A percentile compares a stretch with the other conserved stretches of the same genome.
These are phyloP conservation scores for Pneumocystis wakefieldiae DNA, from an alignment of 1,139 yeast species.

Conservation along the genomic window DNA sequence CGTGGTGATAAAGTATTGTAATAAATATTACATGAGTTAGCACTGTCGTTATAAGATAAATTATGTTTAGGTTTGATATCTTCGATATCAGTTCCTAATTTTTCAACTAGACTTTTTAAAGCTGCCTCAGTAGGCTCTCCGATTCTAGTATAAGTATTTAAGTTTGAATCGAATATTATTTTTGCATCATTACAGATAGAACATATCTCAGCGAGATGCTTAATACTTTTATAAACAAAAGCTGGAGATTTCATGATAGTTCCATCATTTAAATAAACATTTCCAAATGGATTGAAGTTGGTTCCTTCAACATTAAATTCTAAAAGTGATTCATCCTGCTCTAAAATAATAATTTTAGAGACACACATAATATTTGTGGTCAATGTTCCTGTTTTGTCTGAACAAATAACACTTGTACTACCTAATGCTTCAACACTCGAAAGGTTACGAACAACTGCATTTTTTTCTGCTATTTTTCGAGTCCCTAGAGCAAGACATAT, in stretches of 20 bases:
- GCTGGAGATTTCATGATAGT: constrained; percentile 15
- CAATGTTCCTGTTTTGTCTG: constrained; percentile 94
- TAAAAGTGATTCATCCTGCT: constrained; percentile 10
- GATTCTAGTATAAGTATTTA: constrained; percentile 19
- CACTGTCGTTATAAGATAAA: constrained; percentile 23
- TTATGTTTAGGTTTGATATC: constrained; percentile 10
- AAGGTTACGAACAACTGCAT: constrained; percentile 80
- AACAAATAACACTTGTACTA: constrained; percentile 89
- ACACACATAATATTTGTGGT: constrained; percentile 46
- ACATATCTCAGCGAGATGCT: constrained; percentile 30
- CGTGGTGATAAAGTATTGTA: constrained; percentile 31
- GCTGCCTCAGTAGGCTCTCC: constrained; percentile 37
- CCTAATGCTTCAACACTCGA: constrained; percentile 98
- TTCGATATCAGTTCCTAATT: constrained; percentile 10
- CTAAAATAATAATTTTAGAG: background rate
- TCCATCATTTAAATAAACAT: constrained; percentile 27
- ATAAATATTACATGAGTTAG: constrained; percentile 35
- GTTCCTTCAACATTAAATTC: constrained; percentile 14
- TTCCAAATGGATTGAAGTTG: constrained; percentile 29
- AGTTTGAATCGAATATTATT: constrained; percentile 18
- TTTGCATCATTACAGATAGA: constrained; percentile 27
- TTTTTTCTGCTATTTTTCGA: constrained; percentile 92
- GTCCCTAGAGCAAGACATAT: constrained; percentile 82
- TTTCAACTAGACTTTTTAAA: constrained; percentile 28
- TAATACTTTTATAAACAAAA: constrained; percentile 25